A percentile compares a stretch with the other conserved stretches of the same genome.
Conservation (phyloP, 108 stramenopile genomes). For the Asterionellopsis glacialis region DNA sequence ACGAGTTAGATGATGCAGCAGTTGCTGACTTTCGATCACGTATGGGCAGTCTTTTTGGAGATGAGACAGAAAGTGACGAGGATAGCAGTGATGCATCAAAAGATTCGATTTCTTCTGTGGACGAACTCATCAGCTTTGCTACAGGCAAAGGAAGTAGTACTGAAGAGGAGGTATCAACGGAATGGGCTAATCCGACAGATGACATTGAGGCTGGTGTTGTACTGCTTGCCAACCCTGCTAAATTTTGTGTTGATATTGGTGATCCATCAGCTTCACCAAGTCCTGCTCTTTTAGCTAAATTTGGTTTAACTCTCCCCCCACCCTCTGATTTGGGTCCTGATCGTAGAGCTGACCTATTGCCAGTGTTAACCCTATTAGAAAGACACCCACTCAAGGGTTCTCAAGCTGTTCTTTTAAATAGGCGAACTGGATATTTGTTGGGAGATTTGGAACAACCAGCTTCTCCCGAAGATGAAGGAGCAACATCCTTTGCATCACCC, state of each 20-base stretch:
- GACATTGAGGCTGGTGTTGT: slow-evolving; percentile 50
- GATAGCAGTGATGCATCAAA: slow-evolving; percentile 24
- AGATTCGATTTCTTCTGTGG: slow-evolving; percentile 39
- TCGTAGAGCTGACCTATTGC: slow-evolving; percentile 74
- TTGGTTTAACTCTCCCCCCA: slow-evolving; percentile 71
- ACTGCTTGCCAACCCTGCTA: slow-evolving; percentile 71
- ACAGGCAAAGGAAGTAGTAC: slow-evolving; percentile 38
- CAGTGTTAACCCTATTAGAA: slow-evolving; percentile 62
- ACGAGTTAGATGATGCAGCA: slow-evolving; percentile 43
- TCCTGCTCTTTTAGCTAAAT: slow-evolving; percentile 62
- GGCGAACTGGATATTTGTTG: slow-evolving; percentile 79
- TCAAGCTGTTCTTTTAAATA: slow-evolving; percentile 63
- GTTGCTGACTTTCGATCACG: slow-evolving; percentile 49
- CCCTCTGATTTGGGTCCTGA: slow-evolving; percentile 76
- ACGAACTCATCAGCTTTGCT: slow-evolving; percentile 59
- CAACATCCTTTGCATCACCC: slow-evolving; percentile 12
- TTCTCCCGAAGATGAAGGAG: slow-evolving; percentile 12
- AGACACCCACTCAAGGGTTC: slow-evolving; percentile 35
- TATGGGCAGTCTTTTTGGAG: slow-evolving; percentile 47
- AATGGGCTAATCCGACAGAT: slow-evolving; percentile 55
- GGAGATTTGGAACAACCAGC: slow-evolving; percentile 68
- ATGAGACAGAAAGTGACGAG: slow-evolving; percentile 21
- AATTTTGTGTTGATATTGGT: slow-evolving; percentile 20
- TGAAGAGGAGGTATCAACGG: slow-evolving; percentile 15
- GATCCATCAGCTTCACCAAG: slow-evolving; percentile 9